Base-by-base conservation (phyloP, 768 basidiomycete species). In the Suillus decipiens region DNA sequence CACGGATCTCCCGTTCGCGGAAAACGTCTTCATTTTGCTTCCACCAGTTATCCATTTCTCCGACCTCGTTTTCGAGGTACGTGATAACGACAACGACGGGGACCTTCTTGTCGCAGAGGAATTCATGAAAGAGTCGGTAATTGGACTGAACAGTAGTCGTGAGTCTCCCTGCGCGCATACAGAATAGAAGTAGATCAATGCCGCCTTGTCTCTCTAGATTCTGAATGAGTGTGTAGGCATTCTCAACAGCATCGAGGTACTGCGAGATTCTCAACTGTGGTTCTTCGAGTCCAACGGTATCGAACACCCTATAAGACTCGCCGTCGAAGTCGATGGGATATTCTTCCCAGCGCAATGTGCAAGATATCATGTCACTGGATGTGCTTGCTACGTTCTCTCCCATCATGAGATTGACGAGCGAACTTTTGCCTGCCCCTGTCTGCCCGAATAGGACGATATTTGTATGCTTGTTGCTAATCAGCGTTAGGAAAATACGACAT, bases 21-120 rank as follows among this genome's bases (percentile, higher is more conserved):
- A 28, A 28, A 28, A 39, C 47, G 9, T 36, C 36, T 54, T 74
- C 31, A 61, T 81, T 81, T 42, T 60, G 39, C 15, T 53, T 47
- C 80, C 79, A 81, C 81, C 81, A 82, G 31, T 42, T 67, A 8
- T 76, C 73, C 71, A 78, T 76, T 6, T 22, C 6, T 22, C 66
- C 68, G 3, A 43, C 62, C 41, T 79, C 69, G 34, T 72, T 74
- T 66, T 80, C 81, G 45, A 82, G 68, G 53, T 78, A 68, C 8
- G 79, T 81, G 43, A 81, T 63, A 31, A 75, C 74, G n/a, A 81
- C 59, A 1, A 73, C 70, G 22, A 76, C 71, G 2, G 81, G 78
- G 33, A 81, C 80, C 37, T 72, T 61, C 43, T 61, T 62, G 34
- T 71, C 72, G 57, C 81, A 81, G 28, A 81, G 70, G n/a, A 81